Evolutionary conservation across 192 early-diverging fungal species (phyloP).

Genomic region (Thamnidium elegans): DNA sequence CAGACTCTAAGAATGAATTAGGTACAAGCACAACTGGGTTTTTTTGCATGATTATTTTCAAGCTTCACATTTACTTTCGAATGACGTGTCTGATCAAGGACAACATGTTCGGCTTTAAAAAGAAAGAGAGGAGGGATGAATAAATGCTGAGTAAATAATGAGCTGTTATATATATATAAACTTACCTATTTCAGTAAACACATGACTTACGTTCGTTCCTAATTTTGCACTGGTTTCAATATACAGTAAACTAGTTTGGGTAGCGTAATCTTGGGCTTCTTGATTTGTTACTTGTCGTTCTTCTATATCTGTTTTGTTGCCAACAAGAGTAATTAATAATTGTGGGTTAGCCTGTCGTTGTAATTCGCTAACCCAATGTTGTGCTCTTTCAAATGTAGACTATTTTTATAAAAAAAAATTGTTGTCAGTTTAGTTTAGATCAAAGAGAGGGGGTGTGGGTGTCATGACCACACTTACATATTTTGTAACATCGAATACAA

Average conservation of each 20-base stretch:
- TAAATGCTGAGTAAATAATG: background rate
- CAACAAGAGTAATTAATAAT: conserved; percentile 94
- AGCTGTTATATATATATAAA: background rate
- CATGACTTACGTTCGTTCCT: conserved; percentile 79
- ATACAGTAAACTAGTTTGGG: conserved; percentile 78
- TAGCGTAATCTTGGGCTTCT: conserved; percentile 41
- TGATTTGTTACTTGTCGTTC: conserved; percentile 38
- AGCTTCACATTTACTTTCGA: background rate
- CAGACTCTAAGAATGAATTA: background rate
- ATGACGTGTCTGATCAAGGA: background rate
- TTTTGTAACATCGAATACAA: conserved; percentile 95
- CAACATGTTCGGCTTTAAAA: background rate
- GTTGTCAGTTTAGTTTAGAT: background rate
- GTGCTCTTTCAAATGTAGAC: conserved; percentile 75
- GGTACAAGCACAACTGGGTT: background rate
- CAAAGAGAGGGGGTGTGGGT: background rate
- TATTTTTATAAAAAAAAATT: conserved; percentile 1
- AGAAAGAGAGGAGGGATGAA: background rate
- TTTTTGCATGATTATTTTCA: background rate
- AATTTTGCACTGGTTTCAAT: conserved; percentile 89
- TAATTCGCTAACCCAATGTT: conserved; percentile 95
- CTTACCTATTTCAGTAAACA: conserved; percentile 82
- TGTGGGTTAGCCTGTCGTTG: conserved; percentile 93
- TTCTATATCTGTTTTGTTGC: conserved; percentile 91
- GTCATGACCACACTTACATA: conserved; percentile 38